Conservation (phyloP, 805 yeast genomes). For the Lachancea lanzarotensis region DNA sequence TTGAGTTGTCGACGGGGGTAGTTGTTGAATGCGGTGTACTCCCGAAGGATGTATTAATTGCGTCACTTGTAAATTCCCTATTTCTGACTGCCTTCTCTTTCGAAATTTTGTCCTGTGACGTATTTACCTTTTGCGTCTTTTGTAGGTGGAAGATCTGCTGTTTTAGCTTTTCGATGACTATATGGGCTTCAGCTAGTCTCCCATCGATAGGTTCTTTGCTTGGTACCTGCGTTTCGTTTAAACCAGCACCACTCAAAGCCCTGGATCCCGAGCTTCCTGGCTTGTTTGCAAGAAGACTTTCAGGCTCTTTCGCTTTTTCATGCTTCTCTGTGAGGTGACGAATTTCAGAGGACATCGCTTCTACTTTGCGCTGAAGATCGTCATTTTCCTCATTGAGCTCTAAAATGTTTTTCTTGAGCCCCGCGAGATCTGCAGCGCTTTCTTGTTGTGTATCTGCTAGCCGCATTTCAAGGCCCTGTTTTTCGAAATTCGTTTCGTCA, state of each 20-base stretch:
- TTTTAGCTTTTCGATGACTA: conserved; percentile 55
- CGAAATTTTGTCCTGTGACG: no score
- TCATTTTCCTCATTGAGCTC: conserved; percentile 69
- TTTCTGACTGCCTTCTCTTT: no score
- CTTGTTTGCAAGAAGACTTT: no score
- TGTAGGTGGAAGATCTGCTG: conserved; percentile 26
- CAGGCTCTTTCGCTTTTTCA: background rate
- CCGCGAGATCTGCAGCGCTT: conserved; percentile 39
- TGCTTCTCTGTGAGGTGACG: conserved; percentile 9
- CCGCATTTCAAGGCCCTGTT: conserved; percentile 37
- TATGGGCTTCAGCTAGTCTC: conserved; percentile 51
- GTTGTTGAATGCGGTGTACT: background rate
- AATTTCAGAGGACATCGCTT: conserved; percentile 18
- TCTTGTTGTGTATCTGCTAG: conserved; percentile 33
- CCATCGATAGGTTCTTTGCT: background rate
- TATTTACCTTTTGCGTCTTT: background rate
- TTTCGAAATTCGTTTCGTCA: conserved; percentile 40
- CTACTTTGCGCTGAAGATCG: conserved; percentile 40
- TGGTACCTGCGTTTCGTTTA: background rate
- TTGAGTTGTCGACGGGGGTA: conserved; percentile 1
- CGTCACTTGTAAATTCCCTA: no score
- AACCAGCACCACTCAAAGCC: no score
- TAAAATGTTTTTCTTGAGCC: conserved; percentile 45
- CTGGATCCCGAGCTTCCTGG: no score
- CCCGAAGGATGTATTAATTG: no score